These are phyloP conservation scores for Diplodia mutila DNA, from an alignment of 2,329 filamentous ascomycete species.

Conservation along the genomic window DNA sequence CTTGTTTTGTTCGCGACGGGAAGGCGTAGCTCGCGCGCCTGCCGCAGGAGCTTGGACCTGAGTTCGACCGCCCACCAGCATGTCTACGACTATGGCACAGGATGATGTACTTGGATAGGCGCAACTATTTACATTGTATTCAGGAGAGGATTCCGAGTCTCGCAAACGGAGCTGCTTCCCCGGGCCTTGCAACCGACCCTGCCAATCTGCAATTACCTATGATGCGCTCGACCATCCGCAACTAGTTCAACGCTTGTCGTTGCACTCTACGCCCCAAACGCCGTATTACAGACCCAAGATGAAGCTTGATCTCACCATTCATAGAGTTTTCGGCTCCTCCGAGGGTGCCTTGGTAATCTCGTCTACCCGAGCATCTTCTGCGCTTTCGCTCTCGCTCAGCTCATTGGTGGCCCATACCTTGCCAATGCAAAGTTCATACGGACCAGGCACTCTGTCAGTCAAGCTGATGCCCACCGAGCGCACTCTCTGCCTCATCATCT, in stretches of 20 bases:
- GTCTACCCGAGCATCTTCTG: slow-evolving; percentile 34
- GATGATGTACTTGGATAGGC: no score
- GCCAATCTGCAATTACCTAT: background rate
- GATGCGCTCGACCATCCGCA: background rate
- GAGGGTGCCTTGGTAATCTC: slow-evolving; percentile 28
- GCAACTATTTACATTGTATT: background rate
- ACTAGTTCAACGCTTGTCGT: background rate
- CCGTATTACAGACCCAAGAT: background rate
- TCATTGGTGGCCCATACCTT: slow-evolving; percentile 90
- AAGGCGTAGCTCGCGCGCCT: background rate
- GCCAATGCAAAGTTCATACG: slow-evolving; percentile 84
- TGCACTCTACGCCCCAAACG: background rate
- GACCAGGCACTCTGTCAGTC: slow-evolving; percentile 85
- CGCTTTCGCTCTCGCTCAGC: slow-evolving; percentile 35
- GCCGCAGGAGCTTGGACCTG: background rate
- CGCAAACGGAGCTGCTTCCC: background rate
- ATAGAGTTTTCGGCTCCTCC: background rate
- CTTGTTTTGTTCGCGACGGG: slow-evolving; percentile 15
- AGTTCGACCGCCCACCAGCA: background rate
- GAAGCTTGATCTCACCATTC: background rate
- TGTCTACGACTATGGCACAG: background rate
- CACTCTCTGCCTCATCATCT: slow-evolving; percentile 84
- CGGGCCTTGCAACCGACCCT: background rate
- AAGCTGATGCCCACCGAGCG: slow-evolving; percentile 83
- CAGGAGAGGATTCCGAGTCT: background rate